Conservation (phyloP, 306 rosid species). For the Cucurbita maxima region DNA sequence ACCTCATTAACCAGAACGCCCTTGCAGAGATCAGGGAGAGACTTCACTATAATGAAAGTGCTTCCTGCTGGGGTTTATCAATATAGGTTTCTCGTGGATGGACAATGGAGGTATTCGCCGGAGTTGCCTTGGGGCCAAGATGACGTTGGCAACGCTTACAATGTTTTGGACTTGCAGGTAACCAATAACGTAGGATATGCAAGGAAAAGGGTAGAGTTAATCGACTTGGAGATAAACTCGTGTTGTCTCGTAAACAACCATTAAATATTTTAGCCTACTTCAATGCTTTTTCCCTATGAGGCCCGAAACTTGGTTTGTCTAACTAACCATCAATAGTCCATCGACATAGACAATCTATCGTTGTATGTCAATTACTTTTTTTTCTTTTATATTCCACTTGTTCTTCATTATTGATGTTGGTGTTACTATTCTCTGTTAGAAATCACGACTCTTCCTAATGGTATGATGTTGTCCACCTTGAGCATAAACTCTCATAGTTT, state of each 20-base stretch:
- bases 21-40: slow-evolving; percentile 88
- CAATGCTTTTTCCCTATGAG: background rate
- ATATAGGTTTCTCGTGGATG: slow-evolving; percentile 82
- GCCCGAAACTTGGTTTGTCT: background rate
- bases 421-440: background rate
- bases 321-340: background rate
- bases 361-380: background rate
- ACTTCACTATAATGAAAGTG: slow-evolving; percentile 86
- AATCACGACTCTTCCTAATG: too few species aligned
- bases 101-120: slow-evolving; percentile 65
- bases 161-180: slow-evolving; percentile 80
- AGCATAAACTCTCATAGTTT: too few species aligned
- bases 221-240: background rate
- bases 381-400: background rate
- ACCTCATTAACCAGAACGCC: slow-evolving; percentile 41
- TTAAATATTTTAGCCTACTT: background rate
- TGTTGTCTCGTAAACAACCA: background rate
- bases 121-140: slow-evolving; percentile 70
- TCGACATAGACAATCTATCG: background rate
- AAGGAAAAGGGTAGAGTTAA: background rate
- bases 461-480: too few species aligned
- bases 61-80: slow-evolving; percentile 93
- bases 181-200: background rate
- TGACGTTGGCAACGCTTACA: slow-evolving; percentile 62
- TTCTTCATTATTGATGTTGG: background rate